Conservation (phyloP, 2,329 filamentous ascomycete species). For the Beauveria caledonica region DNA sequence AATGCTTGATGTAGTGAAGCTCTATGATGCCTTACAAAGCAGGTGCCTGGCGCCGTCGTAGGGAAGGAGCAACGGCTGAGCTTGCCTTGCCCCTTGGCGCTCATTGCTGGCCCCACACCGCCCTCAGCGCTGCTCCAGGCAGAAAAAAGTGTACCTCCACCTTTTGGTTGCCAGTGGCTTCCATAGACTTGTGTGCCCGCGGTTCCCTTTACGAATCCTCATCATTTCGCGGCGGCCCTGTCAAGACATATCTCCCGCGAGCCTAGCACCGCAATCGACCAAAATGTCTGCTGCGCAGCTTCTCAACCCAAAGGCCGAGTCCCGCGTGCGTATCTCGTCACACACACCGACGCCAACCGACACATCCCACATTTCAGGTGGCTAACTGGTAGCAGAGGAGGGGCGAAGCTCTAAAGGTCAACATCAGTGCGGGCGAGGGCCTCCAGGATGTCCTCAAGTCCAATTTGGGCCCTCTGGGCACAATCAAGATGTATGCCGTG, state of each 20-base stretch:
- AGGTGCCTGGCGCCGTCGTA: not conserved
- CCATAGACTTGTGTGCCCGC: slow-evolving; percentile 7
- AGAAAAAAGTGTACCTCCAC: slow-evolving; percentile 17
- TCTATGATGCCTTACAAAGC: not conserved
- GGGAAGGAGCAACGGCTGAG: not conserved
- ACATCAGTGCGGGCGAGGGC: slow-evolving; percentile 94
- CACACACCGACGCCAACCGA: slow-evolving; percentile 9
- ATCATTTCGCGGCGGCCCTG: slow-evolving; percentile 8
- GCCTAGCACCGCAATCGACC: slow-evolving; percentile 9
- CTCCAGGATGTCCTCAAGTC: slow-evolving; percentile 91
- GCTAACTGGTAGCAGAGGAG: slow-evolving; percentile 55
- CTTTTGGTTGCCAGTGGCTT: slow-evolving; percentile 12
- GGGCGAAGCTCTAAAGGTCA: slow-evolving; percentile 93
- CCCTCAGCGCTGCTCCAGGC: slow-evolving; percentile 9
- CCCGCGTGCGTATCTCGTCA: slow-evolving; percentile 57
- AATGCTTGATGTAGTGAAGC: not conserved
- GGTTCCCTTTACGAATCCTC: slow-evolving; percentile 4
- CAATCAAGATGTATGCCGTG: slow-evolving; percentile 78
- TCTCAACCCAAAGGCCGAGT: slow-evolving; percentile 98
- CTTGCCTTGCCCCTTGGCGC: slow-evolving; percentile 4
- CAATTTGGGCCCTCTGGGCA: slow-evolving; percentile 87
- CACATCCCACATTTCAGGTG: slow-evolving; percentile 22
- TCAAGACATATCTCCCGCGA: slow-evolving; percentile 1
- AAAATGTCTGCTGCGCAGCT: slow-evolving; percentile 94
- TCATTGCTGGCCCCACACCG: slow-evolving; percentile 14